phyloP scores from a whole-genome alignment of 2,329 filamentous ascomycete genomes.

The Xylaria sp. region DNA sequence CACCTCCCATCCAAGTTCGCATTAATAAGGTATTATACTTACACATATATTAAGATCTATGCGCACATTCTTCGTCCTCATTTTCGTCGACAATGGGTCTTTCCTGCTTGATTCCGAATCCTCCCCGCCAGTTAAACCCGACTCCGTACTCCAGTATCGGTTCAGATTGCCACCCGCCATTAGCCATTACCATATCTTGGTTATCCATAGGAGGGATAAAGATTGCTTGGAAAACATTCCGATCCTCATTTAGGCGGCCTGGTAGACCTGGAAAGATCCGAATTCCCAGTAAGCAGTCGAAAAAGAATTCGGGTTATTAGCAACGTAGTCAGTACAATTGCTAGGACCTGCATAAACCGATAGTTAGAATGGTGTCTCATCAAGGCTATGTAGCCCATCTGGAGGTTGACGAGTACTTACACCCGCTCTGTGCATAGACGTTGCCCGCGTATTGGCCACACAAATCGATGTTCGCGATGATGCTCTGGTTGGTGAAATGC shows the following conservation, averaged over 20 bases:
- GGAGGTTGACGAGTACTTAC: conserved; percentile 44
- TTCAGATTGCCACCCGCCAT: conserved; percentile 8
- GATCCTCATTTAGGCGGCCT: conserved; percentile 43
- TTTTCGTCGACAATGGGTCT: neutral
- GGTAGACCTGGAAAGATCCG: conserved; percentile 68
- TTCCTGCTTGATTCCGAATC: neutral
- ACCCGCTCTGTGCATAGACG: conserved; percentile 59
- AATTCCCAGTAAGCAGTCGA: conserved; percentile 74
- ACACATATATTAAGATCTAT: conserved; percentile 22
- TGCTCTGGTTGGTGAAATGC: conserved; percentile 73
- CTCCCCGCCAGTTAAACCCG: conserved; percentile 4
- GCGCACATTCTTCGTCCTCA: conserved; percentile 1
- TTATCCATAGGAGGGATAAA: neutral
- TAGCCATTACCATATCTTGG: conserved; percentile 4
- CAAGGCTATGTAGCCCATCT: neutral
- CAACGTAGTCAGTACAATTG: conserved; percentile 68
- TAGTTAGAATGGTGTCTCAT: conserved; percentile 36
- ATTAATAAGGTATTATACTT: neutral
- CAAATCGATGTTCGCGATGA: conserved; percentile 73
- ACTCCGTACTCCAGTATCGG: conserved; percentile 23
- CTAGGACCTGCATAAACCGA: conserved; percentile 56
- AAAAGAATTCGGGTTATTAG: conserved; percentile 66
- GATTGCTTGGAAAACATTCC: neutral
- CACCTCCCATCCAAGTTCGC: neutral
- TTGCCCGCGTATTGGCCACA: conserved; percentile 67